Conservation (phyloP, 768 basidiomycete genomes). For the Mycena kentingensis region DNA sequence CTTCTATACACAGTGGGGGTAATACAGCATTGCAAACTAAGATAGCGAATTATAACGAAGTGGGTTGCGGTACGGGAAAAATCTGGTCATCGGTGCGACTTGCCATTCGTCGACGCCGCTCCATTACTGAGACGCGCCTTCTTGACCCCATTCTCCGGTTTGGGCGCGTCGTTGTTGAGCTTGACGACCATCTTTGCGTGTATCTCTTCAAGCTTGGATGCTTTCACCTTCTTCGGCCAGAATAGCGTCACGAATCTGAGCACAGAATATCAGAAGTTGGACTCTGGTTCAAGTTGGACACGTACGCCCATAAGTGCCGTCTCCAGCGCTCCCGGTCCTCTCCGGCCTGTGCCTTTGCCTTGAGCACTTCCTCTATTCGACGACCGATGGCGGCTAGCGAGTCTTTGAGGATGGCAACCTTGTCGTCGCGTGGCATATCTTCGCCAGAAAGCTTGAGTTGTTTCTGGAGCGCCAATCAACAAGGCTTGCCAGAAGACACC, state of each 20-base stretch:
- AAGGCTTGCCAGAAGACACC: neutral
- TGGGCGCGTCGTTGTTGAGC: slow-evolving; percentile 58
- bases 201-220: slow-evolving; percentile 90
- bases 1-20: slow-evolving; percentile 20
- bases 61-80: slow-evolving; percentile 2
- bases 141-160: slow-evolving; percentile 56
- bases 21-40: slow-evolving; percentile 21
- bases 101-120: slow-evolving; percentile 38
- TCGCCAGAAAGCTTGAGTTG: slow-evolving; percentile 92
- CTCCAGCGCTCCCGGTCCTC: slow-evolving; percentile 88
- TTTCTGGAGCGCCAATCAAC: slow-evolving; percentile 57
- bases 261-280: slow-evolving; percentile 8
- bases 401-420: slow-evolving; percentile 93
- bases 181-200: slow-evolving; percentile 96
- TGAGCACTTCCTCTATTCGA: slow-evolving; percentile 84
- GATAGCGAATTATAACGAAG: slow-evolving; percentile 19
- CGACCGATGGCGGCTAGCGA: slow-evolving; percentile 92
- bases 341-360: slow-evolving; percentile 72
- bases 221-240: slow-evolving; percentile 97
- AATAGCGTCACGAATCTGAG: slow-evolving; percentile 89
- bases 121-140: slow-evolving; percentile 54
- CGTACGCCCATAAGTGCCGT: slow-evolving; percentile 95
- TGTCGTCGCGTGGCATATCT: slow-evolving; percentile 92
- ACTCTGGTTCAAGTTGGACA: slow-evolving; percentile 26
- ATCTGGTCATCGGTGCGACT: slow-evolving; percentile 54